phyloP scores from a whole-genome alignment of 495 filamentous ascomycete species.

The Ramalina peruviana region DNA sequence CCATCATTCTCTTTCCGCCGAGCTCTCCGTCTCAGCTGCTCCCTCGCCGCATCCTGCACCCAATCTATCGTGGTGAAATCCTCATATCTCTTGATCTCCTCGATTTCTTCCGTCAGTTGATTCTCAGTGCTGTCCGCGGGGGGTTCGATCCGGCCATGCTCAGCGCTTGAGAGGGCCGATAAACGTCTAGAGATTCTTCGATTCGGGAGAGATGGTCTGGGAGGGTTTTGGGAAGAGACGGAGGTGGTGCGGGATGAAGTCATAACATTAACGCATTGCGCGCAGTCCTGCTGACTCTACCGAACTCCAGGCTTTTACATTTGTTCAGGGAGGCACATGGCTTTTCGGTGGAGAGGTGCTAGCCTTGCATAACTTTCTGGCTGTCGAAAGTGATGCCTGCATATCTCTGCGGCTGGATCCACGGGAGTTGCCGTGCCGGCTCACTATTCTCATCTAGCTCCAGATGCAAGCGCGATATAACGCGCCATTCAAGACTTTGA shows the following conservation, averaged over 20 bases:
- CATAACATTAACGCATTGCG: slow-evolving; percentile 40
- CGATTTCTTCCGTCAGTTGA: slow-evolving; percentile 86
- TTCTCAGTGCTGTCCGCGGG: slow-evolving; percentile 26
- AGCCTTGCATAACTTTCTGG: no score
- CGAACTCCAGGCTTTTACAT: no score
- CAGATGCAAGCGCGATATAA: no score
- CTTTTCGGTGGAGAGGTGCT: no score
- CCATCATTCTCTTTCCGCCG: slow-evolving; percentile 58
- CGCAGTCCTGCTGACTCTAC: slow-evolving; percentile 15
- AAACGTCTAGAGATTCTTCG: slow-evolving; percentile 50
- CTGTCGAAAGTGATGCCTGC: no score
- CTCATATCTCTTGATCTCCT: slow-evolving; percentile 95
- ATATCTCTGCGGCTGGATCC: no score
- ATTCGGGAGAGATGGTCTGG: slow-evolving; percentile 42
- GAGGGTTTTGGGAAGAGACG: slow-evolving; percentile 33
- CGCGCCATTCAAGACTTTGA: no score
- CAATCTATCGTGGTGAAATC: slow-evolving; percentile 98
- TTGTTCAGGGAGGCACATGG: no score
- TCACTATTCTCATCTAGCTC: no score
- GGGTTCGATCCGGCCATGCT: slow-evolving; percentile 39
- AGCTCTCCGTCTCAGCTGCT: slow-evolving; percentile 67
- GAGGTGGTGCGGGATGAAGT: slow-evolving; percentile 44
- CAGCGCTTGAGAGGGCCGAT: slow-evolving; percentile 55
- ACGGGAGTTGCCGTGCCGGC: no score
- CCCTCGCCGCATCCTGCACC: slow-evolving; percentile 93